phyloP scores from a whole-genome alignment of 2,329 filamentous ascomycete species.

The Alternaria viburni region DNA sequence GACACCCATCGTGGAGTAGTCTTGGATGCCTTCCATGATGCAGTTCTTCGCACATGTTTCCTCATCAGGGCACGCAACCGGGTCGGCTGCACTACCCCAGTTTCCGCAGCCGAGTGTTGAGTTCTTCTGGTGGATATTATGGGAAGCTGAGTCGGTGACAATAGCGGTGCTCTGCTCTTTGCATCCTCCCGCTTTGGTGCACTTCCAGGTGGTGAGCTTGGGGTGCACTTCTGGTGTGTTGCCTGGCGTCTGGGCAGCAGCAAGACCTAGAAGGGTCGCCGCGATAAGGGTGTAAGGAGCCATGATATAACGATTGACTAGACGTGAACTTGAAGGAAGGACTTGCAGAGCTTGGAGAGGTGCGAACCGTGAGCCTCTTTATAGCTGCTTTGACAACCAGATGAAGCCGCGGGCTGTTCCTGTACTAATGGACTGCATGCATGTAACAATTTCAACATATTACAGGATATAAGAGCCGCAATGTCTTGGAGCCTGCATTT shows the following conservation, averaged over 20 bases:
- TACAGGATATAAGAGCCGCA: constrained; percentile 13
- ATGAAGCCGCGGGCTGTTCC: not conserved
- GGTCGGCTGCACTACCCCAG: constrained; percentile 45
- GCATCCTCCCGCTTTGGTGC: constrained; percentile 59
- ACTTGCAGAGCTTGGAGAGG: not conserved
- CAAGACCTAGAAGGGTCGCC: constrained; percentile 35
- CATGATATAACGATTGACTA: constrained; percentile 17
- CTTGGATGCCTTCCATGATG: constrained; percentile 60
- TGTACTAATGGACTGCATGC: not conserved
- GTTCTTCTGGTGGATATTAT: constrained; percentile 53
- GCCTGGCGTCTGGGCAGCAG: constrained; percentile 40
- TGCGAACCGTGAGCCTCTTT: not conserved
- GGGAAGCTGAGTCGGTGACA: constrained; percentile 58
- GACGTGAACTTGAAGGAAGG: not conserved
- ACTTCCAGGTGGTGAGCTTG: constrained; percentile 59
- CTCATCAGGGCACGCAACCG: constrained; percentile 56
- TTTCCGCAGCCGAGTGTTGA: constrained; percentile 41
- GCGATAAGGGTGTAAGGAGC: constrained; percentile 33
- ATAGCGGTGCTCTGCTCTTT: constrained; percentile 55
- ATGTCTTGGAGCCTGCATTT: not conserved
- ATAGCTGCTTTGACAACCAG: not conserved
- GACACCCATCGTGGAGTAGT: constrained; percentile 63
- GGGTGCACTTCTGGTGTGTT: constrained; percentile 56
- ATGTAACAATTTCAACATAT: not conserved
- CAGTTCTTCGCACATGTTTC: constrained; percentile 62